phyloP scores from a whole-genome alignment of 306 rosid species.

The Crataegus laevigata region DNA sequence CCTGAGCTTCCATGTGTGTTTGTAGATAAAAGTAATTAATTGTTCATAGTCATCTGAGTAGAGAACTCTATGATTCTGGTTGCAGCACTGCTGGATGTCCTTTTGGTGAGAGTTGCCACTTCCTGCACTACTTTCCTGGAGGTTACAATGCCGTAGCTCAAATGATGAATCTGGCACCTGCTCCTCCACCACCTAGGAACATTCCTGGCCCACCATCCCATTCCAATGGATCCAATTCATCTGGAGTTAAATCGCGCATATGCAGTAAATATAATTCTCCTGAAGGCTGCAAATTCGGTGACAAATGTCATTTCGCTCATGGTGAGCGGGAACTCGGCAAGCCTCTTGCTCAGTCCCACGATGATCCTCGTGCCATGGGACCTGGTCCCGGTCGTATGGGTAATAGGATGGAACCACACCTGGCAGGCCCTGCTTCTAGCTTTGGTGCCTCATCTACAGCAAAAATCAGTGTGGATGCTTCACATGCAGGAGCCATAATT shows the following conservation, averaged over 20 bases:
- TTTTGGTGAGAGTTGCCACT: constrained; percentile 93
- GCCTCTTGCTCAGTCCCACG: constrained; percentile 44
- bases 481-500: constrained; percentile 91
- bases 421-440: constrained; percentile 49
- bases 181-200: constrained; percentile 57
- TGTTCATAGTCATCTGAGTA: constrained; percentile 22
- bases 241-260: constrained; percentile 59
- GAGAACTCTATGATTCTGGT: constrained; percentile 11
- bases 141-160: constrained; percentile 92
- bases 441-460: constrained; percentile 95
- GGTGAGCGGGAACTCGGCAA: constrained; percentile 96
- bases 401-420: constrained; percentile 59
- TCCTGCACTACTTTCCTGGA: constrained; percentile 87
- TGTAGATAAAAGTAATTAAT: neutral
- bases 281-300: constrained; percentile 97
- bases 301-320: constrained; percentile 91
- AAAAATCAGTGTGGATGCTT: constrained; percentile 89
- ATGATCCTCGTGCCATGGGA: constrained; percentile 53
- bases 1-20: neutral
- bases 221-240: constrained; percentile 50
- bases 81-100: constrained; percentile 96
- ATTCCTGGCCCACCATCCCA: constrained; percentile 35
- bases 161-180: constrained; percentile 75
- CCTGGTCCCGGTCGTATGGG: constrained; percentile 39
- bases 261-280: constrained; percentile 72